A percentile compares a stretch with the other conserved stretches of the same genome.
These are phyloP conservation scores for Phyllosticta ampelicida DNA, from an alignment of 2,329 filamentous ascomycete species.

Conservation along the genomic window DNA sequence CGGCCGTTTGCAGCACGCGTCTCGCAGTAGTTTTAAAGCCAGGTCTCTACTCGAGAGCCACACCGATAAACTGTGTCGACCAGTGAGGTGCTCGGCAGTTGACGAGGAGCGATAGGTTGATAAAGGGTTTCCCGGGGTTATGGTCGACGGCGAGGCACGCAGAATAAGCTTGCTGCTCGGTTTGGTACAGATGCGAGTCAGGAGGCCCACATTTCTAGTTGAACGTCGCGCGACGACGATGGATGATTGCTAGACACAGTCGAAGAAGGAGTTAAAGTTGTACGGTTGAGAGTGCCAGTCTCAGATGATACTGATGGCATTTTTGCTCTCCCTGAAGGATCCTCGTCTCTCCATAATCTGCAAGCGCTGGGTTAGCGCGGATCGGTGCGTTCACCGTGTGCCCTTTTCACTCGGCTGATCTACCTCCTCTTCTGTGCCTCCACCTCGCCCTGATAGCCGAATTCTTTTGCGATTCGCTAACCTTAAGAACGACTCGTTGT, in stretches of 20 bases:
- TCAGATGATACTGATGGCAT: not conserved
- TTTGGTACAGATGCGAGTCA: not conserved
- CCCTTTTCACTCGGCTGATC: conserved; percentile 1
- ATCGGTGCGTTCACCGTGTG: not conserved
- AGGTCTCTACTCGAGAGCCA: not conserved
- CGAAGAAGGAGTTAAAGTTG: not conserved
- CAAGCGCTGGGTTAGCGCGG: not conserved
- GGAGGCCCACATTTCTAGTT: not conserved
- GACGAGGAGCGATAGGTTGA: not conserved
- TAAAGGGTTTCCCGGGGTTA: not conserved
- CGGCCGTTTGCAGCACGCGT: not conserved
- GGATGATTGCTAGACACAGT: not conserved
- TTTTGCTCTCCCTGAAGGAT: not conserved
- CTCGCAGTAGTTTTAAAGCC: not conserved
- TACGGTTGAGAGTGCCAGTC: not conserved
- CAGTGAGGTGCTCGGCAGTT: not conserved
- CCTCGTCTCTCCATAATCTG: not conserved
- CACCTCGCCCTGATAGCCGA: conserved; percentile 1
- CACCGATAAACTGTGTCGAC: not conserved
- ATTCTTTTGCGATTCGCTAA: not conserved
- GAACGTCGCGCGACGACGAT: not conserved
- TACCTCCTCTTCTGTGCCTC: conserved; percentile 1
- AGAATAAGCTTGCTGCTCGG: not conserved
- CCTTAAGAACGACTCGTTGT: not conserved
- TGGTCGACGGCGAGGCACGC: not conserved